Percentiles rank a stretch among this genome's conserved stretches.
These are phyloP conservation scores for Phytophthora tentaculata DNA, from an alignment of 352 stramenopile species.

Conservation along the genomic window DNA sequence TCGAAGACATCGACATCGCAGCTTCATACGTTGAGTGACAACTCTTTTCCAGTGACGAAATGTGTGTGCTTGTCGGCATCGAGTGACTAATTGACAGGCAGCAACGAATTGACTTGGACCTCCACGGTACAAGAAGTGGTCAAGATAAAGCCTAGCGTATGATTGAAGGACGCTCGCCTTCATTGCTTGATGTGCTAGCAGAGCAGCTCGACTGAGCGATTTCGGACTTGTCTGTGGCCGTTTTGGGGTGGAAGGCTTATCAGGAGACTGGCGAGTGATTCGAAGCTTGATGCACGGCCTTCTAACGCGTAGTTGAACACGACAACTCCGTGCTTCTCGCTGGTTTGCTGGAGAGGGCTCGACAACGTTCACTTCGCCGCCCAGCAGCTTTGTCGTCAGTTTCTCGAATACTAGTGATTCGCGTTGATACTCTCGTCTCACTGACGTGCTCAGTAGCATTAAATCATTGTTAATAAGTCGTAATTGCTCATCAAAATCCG, in stretches of 20 bases:
- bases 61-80: conserved; percentile 17
- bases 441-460: conserved; percentile 13
- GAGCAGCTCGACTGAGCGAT: conserved; percentile 19
- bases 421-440: conserved; percentile 27
- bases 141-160: conserved; percentile 35
- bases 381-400: conserved; percentile 25
- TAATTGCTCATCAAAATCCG: conserved; percentile 35
- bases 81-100: conserved; percentile 20
- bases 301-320: no score
- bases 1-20: no score
- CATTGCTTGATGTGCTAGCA: conserved; percentile 26
- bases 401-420: conserved; percentile 27
- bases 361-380: conserved; percentile 2
- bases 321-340: neutral
- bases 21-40: conserved; percentile 15
- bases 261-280: neutral
- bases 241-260: neutral
- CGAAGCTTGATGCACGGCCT: conserved; percentile 27
- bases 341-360: neutral
- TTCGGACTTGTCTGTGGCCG: no score
- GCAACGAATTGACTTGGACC: conserved; percentile 27
- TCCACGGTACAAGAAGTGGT: conserved; percentile 17
- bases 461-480: conserved; percentile 20
- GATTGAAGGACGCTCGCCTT: conserved; percentile 34
- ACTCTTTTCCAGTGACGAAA: conserved; percentile 27